Evolutionary conservation across 2,329 filamentous ascomycete species (phyloP).

Genomic region (Aspergillus fumigatiaffinis): DNA sequence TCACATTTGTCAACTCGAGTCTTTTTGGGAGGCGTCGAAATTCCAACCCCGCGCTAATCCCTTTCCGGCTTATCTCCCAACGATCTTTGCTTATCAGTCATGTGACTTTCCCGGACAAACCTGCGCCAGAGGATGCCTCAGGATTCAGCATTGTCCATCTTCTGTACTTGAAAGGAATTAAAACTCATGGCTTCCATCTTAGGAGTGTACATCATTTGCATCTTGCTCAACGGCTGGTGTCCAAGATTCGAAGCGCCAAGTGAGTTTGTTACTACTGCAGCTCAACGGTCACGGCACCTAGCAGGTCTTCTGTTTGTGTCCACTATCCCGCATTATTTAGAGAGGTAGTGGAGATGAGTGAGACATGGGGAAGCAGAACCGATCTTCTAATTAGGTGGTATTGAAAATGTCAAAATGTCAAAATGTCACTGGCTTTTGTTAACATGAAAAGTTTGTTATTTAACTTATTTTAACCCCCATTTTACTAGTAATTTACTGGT

Average conservation of each 20-base stretch:
- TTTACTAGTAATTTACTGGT: too few species aligned
- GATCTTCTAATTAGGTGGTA: not conserved
- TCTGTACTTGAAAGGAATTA: not conserved
- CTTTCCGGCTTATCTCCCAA: constrained; percentile 21
- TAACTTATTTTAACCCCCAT: too few species aligned
- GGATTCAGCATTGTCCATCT: not conserved
- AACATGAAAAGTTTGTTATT: too few species aligned
- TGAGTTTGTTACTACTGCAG: not conserved
- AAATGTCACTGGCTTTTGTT: too few species aligned
- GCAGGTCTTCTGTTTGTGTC: not conserved
- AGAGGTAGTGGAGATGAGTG: not conserved
- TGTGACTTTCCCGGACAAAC: constrained; percentile 10
- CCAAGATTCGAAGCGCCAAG: not conserved
- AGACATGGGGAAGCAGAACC: not conserved
- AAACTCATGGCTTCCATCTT: not conserved
- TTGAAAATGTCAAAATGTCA: too few species aligned
- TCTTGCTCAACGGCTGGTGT: not conserved
- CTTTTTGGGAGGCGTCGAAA: constrained; percentile 10
- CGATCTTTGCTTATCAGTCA: constrained; percentile 17
- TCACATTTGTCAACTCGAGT: not conserved
- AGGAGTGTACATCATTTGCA: not conserved
- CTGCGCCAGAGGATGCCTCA: constrained; percentile 2
- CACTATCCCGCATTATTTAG: not conserved
- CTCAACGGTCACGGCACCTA: too few species aligned
- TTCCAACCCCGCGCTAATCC: constrained; percentile 23